Evolutionary conservation across 495 filamentous ascomycete genomes (phyloP), one percentile per base, ranked within the genome.

Genomic region (Trichoderma asperelloides): DNA sequence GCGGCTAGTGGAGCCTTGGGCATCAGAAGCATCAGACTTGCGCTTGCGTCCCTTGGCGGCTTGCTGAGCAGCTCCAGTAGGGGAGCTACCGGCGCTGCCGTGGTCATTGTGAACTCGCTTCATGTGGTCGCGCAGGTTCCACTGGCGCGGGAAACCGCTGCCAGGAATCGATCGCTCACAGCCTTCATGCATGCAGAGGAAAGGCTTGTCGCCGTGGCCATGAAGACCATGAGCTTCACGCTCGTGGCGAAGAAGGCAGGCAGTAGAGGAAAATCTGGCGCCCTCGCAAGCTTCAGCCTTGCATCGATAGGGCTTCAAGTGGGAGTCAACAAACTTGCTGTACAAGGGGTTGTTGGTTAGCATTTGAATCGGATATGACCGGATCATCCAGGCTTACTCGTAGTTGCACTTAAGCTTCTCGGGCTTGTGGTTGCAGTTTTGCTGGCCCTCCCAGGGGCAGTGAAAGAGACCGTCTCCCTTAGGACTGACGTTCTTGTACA

Each of bases 371-470:
- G 66, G 25, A 68, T 68, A 30, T 0, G 1, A 18, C 0, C 2
- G 2, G 3, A 21, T 64, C 33, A 41, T 43, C 2, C 33, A 57
- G n/a, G 67, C 89, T 86, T 88, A 93, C 93, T 96, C 91, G 77
- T 96, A 97, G 78, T 95, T 93, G 87, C 93, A 97, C 84, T 96
- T 97, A 69, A 96, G 89, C 77, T 92, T 92, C 70, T 91, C 92
- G 25, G 91, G 87, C 72, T 88, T 88, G 83, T 96, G 91, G 74
- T 84, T 88, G 85, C 92, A 96, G 68, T 82, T 86, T 51, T 87
- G 78, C 69, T 90, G 82, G 75, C 85, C 86, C 77, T 90, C 88
- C 80, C 86, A 92, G 27, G 93, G 93, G 85, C 93, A 97, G 80
- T 96, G 90, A 78, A 92, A 97, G 63, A 94, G 84, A 74, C 89